Base-by-base conservation (phyloP, 1,139 yeast genomes). In the Pichia sp. region DNA sequence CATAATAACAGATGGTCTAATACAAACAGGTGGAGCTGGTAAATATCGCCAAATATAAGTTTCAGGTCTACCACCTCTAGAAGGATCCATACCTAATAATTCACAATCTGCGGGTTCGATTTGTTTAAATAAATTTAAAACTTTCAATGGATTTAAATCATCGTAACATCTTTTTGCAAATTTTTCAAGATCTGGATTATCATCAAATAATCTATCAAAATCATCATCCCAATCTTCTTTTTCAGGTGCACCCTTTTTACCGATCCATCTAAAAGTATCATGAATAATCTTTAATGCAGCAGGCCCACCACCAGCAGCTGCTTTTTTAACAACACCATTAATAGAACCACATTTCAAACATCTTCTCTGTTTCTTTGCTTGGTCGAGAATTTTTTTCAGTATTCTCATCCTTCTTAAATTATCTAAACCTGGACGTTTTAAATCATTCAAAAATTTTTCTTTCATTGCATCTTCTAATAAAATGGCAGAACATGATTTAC, bases 1-100 rank as follows among this genome's bases (percentile, higher is more conserved):
- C 89, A 87, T 87, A 72, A 80, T 73, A 31, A 94, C 97, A 6
- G 97, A 90, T 2, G 99, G 99, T 56, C 99, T 79, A 46, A 94
- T 92, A 72, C 98, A 94, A 24, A 94, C 97, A 0, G 99, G 99
- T 1, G 99, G 98, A 0, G 97, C 98, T 0, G 98, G 98, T 45
- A 94, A 73, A 62, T 90, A 94, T 58, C 96, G 76, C 99, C 98
- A 94, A 39, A 94, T 78, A 63, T 90, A 92, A 77, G 85, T 87
- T 65, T 92, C 98, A 2, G 98, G 98, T 53, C 98, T 75, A 35
- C 97, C 97, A 31, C 90, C 87, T 54, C 80, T 74, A 4, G 86
- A 73, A 1, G 97, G 78, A 61, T 92, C 95, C 53, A 94, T 80
- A 42, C 98, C 99, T 35, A 94, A 69, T 31, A 94, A 71, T 63